Conservation (phyloP, 768 basidiomycete genomes). For the Hydnum rufescens region DNA sequence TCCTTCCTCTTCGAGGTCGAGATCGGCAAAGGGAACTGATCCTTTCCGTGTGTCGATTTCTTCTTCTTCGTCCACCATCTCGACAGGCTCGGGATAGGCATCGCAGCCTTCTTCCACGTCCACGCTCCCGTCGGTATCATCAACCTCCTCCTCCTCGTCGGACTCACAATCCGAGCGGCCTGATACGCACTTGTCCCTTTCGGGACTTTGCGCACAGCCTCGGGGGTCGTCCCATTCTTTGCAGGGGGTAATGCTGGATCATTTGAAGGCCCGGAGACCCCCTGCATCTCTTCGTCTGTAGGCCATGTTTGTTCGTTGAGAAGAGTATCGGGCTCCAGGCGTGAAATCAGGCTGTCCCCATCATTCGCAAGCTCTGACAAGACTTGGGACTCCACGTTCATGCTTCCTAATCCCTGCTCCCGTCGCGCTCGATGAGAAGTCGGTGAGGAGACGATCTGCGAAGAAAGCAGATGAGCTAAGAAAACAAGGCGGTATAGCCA, state of each 20-base stretch:
- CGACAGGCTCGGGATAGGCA: slow-evolving; percentile 17
- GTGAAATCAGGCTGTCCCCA: slow-evolving; percentile 73
- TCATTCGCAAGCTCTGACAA: too few species aligned
- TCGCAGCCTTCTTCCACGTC: slow-evolving; percentile 20
- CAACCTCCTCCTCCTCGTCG: slow-evolving; percentile 23
- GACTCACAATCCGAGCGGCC: slow-evolving; percentile 79
- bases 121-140: slow-evolving; percentile 26
- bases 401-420: too few species aligned
- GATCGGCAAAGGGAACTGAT: slow-evolving; percentile 27
- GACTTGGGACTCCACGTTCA: too few species aligned
- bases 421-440: too few species aligned
- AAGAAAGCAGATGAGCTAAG: too few species aligned
- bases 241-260: too few species aligned
- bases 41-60: slow-evolving; percentile 26
- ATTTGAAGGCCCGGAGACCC: too few species aligned
- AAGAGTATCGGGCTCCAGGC: slow-evolving; percentile 74
- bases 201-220: slow-evolving; percentile 52
- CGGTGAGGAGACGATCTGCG: too few species aligned
- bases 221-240: slow-evolving; percentile 50
- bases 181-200: slow-evolving; percentile 96
- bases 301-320: slow-evolving; percentile 98
- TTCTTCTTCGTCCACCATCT: slow-evolving; percentile 19
- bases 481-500: too few species aligned
- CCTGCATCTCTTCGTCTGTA: slow-evolving; percentile 83
- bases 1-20: slow-evolving; percentile 32